Base-by-base conservation (phyloP, 768 basidiomycete genomes). In the Boletus barrowsii region DNA sequence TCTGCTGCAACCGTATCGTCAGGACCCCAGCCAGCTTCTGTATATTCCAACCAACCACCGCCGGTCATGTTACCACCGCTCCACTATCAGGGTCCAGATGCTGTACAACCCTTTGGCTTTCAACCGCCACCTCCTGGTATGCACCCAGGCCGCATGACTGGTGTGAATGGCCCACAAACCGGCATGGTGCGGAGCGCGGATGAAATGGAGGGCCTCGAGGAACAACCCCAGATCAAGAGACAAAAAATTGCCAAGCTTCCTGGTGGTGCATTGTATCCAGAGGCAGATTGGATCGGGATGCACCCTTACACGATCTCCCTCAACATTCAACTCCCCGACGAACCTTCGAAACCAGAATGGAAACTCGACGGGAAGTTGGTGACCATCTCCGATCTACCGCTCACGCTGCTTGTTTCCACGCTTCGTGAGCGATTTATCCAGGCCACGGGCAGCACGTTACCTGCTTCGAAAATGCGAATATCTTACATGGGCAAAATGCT, bases 271-370 rank as follows among this genome's bases (percentile, higher is more conserved):
- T 72, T 88, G 52, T 97, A 95, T 70, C 81, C 92, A 8, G 94
- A 93, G 64, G 79, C 83, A 49, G 91, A 95, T 69, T 98, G 94
- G 94, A 83, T 93, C 60, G 78, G 78, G 44, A 86, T 93, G 82
- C 93, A 98, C 68, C 90, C 93, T 32, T 88, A 95, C 61, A 89
- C 96, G 13, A 91, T 98, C 63, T 86, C 87, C 24, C 79, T 99
- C 43, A 78, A 79, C 33, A 77, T 98, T 4, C 92, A 95, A 67
- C 76, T 99, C 59, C 94, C 96, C 2, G 79, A 75, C 49, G 86
- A 94, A 62, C 74, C 87, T 1, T 83, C 86, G 33, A 93, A 90
- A 68, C 87, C 94, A 0, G 95, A 96, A 71, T 96, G 90, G 91
- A 94, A 96, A 65, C 76, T 97, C 50, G 84, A 96, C 64, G 95